phyloP scores from a whole-genome alignment of 2,329 filamentous ascomycete species.

The Neofusicoccum laricinum region DNA sequence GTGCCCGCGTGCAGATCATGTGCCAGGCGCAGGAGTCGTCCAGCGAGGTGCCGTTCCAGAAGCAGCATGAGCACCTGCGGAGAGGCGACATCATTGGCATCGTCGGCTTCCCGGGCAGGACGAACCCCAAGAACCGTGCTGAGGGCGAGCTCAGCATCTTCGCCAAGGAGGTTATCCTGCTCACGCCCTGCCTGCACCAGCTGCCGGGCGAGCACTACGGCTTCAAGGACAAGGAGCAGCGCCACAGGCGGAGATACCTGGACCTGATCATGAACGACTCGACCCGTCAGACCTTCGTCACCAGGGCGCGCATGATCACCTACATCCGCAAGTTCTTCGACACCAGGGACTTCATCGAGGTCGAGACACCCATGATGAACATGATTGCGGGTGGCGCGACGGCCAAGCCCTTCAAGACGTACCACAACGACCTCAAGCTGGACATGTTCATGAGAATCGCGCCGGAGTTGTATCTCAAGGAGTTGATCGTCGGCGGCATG shows the following conservation, averaged over 20 bases:
- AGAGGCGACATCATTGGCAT: slow-evolving; percentile 92
- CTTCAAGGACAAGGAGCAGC: slow-evolving; percentile 91
- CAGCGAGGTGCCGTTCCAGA: slow-evolving; percentile 69
- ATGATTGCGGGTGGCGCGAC: slow-evolving; percentile 93
- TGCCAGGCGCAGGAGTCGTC: slow-evolving; percentile 79
- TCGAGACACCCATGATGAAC: slow-evolving; percentile 98
- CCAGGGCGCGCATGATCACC: slow-evolving; percentile 80
- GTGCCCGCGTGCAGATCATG: slow-evolving; percentile 83
- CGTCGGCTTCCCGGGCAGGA: slow-evolving; percentile 78
- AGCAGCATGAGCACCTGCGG: slow-evolving; percentile 85
- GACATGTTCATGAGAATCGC: slow-evolving; percentile 93
- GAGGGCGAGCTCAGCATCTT: slow-evolving; percentile 94
- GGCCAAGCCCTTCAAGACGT: slow-evolving; percentile 88
- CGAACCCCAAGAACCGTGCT: slow-evolving; percentile 81
- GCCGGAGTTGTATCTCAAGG: slow-evolving; percentile 95
- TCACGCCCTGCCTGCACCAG: slow-evolving; percentile 89
- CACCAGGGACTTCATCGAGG: slow-evolving; percentile 82
- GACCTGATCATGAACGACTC: slow-evolving; percentile 96
- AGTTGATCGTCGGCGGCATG: slow-evolving; percentile 88
- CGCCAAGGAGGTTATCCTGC: slow-evolving; percentile 77
- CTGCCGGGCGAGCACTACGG: slow-evolving; percentile 88
- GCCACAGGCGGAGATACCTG: slow-evolving; percentile 89
- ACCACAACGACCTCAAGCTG: slow-evolving; percentile 95
- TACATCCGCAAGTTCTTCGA: slow-evolving; percentile 91
- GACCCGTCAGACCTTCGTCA: slow-evolving; percentile 78